These are phyloP conservation scores for Chrysosporium queenslandicum DNA, from an alignment of 2,329 filamentous ascomycete species.

Conservation along the genomic window DNA sequence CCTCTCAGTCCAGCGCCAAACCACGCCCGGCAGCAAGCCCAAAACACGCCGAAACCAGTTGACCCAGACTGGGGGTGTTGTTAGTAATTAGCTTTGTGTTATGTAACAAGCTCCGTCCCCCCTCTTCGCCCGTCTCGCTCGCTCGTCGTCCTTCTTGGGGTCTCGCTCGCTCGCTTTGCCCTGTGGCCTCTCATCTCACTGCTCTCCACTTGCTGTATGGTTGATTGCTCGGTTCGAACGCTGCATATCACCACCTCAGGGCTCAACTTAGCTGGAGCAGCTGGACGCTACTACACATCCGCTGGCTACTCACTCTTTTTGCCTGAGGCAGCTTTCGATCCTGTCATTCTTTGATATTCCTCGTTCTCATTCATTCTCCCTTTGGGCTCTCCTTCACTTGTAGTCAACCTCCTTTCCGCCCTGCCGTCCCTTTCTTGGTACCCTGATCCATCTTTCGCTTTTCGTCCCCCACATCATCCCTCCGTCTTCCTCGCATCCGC, in stretches of 20 bases:
- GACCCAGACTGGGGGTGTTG: not conserved
- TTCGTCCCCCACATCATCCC: not conserved
- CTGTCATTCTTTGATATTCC: no score
- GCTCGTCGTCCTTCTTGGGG: no score
- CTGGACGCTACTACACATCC: no score
- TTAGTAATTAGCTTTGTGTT: constrained; percentile 1
- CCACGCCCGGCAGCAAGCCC: no score
- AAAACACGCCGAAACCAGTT: not conserved
- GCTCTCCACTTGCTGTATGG: not conserved
- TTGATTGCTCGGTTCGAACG: not conserved
- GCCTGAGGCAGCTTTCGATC: no score
- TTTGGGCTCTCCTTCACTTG: not conserved
- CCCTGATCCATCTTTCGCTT: not conserved
- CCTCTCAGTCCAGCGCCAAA: no score
- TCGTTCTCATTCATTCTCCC: no score
- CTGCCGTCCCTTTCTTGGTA: not conserved
- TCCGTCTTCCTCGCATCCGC: not conserved
- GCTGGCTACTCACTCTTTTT: not conserved
- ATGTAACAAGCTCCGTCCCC: not conserved
- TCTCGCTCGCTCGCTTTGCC: not conserved
- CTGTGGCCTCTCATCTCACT: not conserved
- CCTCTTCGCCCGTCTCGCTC: not conserved
- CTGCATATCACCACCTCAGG: not conserved
- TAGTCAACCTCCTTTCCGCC: not conserved
- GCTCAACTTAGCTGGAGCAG: no score